Percentiles rank a stretch among this genome's conserved stretches.
Conservation (phyloP, 345 rosid species). For the Salix koriyanagi region DNA sequence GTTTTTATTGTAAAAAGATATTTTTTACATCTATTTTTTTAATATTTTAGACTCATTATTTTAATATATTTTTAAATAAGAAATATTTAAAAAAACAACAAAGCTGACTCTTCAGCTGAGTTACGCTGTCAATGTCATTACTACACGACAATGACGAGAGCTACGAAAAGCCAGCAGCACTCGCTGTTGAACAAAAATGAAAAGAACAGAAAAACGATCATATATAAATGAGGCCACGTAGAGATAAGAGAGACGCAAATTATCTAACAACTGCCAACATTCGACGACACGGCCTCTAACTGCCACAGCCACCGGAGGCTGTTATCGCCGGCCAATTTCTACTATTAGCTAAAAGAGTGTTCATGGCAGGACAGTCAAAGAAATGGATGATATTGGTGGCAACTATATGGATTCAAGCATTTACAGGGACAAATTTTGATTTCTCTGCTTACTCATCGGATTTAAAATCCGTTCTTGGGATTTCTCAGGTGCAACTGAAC, state of each 20-base stretch:
- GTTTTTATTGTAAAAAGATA: too few species aligned
- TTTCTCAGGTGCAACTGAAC: constrained; percentile 87
- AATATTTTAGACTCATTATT: too few species aligned
- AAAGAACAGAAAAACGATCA: background rate
- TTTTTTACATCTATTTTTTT: too few species aligned
- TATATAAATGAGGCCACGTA: constrained; percentile 25
- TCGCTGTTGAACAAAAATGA: background rate
- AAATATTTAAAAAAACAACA: too few species aligned
- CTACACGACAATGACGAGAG: background rate
- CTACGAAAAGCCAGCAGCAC: too few species aligned
- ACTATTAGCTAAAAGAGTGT: background rate
- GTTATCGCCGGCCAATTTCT: background rate
- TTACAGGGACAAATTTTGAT: constrained; percentile 95
- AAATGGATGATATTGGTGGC: constrained; percentile 98
- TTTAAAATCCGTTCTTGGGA: constrained; percentile 65
- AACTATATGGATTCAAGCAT: constrained; percentile 93
- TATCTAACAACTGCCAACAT: background rate
- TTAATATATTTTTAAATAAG: too few species aligned
- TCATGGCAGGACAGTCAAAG: constrained; percentile 75
- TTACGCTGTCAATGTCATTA: too few species aligned
- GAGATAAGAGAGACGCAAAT: background rate
- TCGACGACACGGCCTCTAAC: background rate
- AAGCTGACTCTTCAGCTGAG: too few species aligned
- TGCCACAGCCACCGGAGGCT: background rate
- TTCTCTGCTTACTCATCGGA: constrained; percentile 84